These are phyloP conservation scores for Diutina ranongensis DNA, from an alignment of 1,139 yeast species.

Conservation along the genomic window DNA sequence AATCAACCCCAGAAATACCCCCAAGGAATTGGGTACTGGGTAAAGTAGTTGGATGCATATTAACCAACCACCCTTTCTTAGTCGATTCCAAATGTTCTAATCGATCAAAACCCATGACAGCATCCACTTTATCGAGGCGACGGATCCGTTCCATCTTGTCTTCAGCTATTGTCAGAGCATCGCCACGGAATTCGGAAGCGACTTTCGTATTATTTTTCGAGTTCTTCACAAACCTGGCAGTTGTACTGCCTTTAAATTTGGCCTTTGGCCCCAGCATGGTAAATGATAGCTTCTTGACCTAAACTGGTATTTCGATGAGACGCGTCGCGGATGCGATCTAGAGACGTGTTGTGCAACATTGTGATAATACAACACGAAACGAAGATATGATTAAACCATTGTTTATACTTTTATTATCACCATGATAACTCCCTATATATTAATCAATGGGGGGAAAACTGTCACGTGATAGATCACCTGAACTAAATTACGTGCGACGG, in stretches of 20 bases:
- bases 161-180: not conserved
- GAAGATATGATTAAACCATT: not conserved
- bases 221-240: slow-evolving; percentile 3
- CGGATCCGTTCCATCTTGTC: not conserved
- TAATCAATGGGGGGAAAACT: no score
- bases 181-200: not conserved
- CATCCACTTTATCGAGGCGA: slow-evolving; percentile 48
- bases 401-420: no score
- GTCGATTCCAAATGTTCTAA: slow-evolving; percentile 57
- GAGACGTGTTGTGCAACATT: not conserved
- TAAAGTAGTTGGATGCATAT: slow-evolving; percentile 68
- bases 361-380: not conserved
- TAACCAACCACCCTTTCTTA: slow-evolving; percentile 77
- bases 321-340: not conserved
- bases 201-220: not conserved
- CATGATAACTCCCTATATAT: no score
- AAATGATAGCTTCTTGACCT: no score
- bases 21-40: slow-evolving; percentile 42
- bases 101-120: slow-evolving; percentile 76
- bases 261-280: not conserved
- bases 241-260: not conserved
- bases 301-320: not conserved
- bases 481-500: no score
- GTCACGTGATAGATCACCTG: no score
- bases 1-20: slow-evolving; percentile 74